Base-by-base conservation (phyloP, 2,329 filamentous ascomycete genomes). In the Xylaria sp. region DNA sequence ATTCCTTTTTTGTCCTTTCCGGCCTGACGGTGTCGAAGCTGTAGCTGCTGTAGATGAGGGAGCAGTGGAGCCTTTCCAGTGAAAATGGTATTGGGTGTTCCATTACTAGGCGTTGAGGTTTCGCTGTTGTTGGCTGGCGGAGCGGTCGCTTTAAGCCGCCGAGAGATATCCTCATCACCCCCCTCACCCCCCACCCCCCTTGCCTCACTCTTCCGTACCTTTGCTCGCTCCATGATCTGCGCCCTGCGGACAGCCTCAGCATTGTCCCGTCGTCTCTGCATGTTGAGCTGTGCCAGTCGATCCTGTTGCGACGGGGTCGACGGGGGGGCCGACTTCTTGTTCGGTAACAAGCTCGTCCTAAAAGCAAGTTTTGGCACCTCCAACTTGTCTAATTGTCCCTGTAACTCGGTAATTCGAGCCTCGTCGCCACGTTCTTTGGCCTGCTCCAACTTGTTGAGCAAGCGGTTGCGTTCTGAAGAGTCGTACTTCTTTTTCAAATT, bases 161-260 rank as follows among this genome's bases (percentile, higher is more conserved):
- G 85, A 9, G 85, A 87, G 51, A 82, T 81, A 72, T 90, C 88
- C 54, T 87, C 86, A 62, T 84, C 80, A 38, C 87, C 83, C 1
- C 83, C 82, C 75, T 92, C 90, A 63, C 89, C 89, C 44, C 89
- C 85, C 67, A 87, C 87, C 51, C 89, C 79, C 47, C 87, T 88
- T 64, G 84, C 85, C 71, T 89, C 88, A 50, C 84, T 85, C 77
- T 86, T 86, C 70, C 87, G 87, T 73, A 83, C 83, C 71, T 85
- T 85, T 56, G 87, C 86, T 73, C 90, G 87, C 81, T 99, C 96
- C 72, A 91, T 90, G 63, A 97, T 84, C 77, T 97, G 92, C 0
- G 94, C 95, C 78, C 92, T 92, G 66, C 95, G 92, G n/a, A 98
- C 92, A 54, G 92, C 90, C 77, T 97, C 92, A n/a, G 88, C 87